Evolutionary conservation across 2,329 filamentous ascomycete species (phyloP).

Genomic region (Bipolaris cookei): DNA sequence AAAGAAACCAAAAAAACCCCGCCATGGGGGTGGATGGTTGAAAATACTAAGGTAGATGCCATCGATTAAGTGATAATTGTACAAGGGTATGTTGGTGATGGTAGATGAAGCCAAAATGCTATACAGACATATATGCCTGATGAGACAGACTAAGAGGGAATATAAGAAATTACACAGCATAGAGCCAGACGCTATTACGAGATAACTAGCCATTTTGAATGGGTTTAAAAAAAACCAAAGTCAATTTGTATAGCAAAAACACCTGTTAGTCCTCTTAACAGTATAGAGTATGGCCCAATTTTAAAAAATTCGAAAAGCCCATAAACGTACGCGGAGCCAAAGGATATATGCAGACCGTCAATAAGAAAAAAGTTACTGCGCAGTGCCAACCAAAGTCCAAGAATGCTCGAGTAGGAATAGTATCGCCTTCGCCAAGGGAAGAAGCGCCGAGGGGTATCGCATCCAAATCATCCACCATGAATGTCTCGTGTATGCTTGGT

Average conservation of each 20-base stretch:
- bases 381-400: not conserved
- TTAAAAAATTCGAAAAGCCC: not conserved
- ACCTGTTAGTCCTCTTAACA: too few relatives aligned
- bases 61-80: constrained; percentile 19
- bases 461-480: constrained; percentile 23
- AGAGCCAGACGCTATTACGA: not conserved
- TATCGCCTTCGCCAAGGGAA: constrained; percentile 19
- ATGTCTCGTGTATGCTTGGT: constrained; percentile 21
- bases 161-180: not conserved
- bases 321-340: not conserved
- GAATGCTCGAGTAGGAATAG: constrained; percentile 7
- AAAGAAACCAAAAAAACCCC: not conserved
- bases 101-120: not conserved
- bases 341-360: not conserved
- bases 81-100: constrained; percentile 17
- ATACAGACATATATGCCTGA: too few relatives aligned
- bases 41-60: not conserved
- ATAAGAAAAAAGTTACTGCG: not conserved
- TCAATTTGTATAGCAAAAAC: too few relatives aligned
- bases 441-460: constrained; percentile 25
- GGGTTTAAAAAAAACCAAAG: too few relatives aligned
- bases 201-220: too few relatives aligned
- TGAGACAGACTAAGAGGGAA: not conserved
- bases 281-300: too few relatives aligned
- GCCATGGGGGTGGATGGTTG: too few relatives aligned